Conservation (phyloP, 2,329 filamentous ascomycete species). For the Ophiosphaerella herpotricha region DNA sequence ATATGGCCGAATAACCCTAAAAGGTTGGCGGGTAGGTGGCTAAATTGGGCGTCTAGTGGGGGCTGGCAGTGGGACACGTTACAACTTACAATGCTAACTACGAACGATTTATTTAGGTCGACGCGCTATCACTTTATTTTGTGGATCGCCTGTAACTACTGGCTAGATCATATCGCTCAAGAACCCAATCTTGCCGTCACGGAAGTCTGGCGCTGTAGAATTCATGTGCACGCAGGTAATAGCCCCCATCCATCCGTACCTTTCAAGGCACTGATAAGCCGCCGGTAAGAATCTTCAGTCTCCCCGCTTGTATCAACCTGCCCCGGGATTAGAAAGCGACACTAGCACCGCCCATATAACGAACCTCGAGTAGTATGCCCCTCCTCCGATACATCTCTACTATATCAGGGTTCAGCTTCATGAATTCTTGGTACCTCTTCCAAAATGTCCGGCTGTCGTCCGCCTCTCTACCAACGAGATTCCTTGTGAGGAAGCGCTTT, state of each 20-base stretch:
- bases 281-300: slow-evolving; percentile 4
- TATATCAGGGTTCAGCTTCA: neutral
- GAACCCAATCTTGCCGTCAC: no score
- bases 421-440: slow-evolving; percentile 3
- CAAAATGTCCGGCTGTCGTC: slow-evolving; percentile 1
- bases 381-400: neutral
- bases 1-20: no score
- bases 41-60: no score
- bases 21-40: no score
- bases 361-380: slow-evolving; percentile 3
- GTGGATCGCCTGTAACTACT: no score
- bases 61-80: no score
- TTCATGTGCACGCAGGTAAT: no score
- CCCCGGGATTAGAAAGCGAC: neutral
- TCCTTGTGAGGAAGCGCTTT: slow-evolving; percentile 6
- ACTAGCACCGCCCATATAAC: neutral
- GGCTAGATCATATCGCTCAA: no score
- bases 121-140: no score
- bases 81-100: no score
- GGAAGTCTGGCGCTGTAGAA: no score
- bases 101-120: no score
- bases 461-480: slow-evolving; percentile 5
- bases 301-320: slow-evolving; percentile 7
- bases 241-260: neutral
- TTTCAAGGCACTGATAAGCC: neutral